Conservation (phyloP, 176 grass and related monocot species). For the Aegilops sharonensis region DNA sequence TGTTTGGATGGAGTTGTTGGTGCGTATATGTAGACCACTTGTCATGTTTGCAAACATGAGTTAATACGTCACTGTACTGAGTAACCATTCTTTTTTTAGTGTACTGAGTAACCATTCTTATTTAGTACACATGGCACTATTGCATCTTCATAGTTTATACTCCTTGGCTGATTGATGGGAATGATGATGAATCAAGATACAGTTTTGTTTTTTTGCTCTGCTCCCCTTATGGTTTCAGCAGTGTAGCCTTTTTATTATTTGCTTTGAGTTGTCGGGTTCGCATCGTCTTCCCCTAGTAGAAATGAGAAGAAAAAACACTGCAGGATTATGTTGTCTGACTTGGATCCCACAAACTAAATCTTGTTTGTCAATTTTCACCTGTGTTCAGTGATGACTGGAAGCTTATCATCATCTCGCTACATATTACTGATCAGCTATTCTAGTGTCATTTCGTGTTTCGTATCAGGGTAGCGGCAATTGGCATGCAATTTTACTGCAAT, state of each 20-base stretch:
- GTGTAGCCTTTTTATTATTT: too few species aligned
- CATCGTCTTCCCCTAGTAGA: neutral
- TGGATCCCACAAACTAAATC: neutral
- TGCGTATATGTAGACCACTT: neutral
- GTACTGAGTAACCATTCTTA: neutral
- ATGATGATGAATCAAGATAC: neutral
- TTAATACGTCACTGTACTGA: neutral
- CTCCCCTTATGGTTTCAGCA: too few species aligned
- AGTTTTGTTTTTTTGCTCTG: too few species aligned
- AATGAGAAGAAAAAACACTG: neutral
- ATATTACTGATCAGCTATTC: neutral
- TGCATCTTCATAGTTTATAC: neutral
- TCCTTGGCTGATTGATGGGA: neutral
- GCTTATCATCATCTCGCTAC: neutral
- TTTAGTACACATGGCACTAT: neutral
- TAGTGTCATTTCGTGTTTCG: neutral
- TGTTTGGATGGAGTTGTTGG: neutral
- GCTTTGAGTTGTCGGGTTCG: too few species aligned
- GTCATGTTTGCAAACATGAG: too few species aligned
- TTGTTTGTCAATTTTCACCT: neutral
- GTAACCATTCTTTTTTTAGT: constrained; percentile 1
- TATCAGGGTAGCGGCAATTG: neutral
- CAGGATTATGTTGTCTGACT: neutral
- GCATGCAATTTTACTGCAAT: constrained; percentile 6
- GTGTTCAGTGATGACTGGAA: neutral